A percentile compares a stretch with the other conserved stretches of the same genome.
Evolutionary conservation across 257 asterid genomes (phyloP).

Genomic region (Galeopsis tetrahit): DNA sequence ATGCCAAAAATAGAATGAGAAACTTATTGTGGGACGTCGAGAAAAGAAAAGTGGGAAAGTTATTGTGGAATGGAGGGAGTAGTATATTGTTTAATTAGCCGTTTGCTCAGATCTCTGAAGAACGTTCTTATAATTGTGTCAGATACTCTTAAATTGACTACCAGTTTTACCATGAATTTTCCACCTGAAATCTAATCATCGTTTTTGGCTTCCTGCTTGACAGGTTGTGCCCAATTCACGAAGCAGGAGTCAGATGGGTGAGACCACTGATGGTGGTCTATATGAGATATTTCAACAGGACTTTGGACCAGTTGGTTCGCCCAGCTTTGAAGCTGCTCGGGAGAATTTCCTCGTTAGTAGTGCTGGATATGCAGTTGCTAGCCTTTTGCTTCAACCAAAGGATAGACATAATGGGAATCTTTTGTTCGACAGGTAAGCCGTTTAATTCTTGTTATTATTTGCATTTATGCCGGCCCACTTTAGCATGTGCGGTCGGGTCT

Average conservation of each 20-base stretch:
- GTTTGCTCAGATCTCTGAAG: conserved; percentile 4
- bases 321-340: conserved; percentile 95
- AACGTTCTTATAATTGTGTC: conserved; percentile 21
- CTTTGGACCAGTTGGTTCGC: conserved; percentile 97
- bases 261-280: conserved; percentile 98
- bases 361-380: conserved; percentile 99
- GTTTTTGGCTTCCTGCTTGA: conserved; percentile 25
- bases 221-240: conserved; percentile 97
- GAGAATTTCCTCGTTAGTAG: conserved; percentile 96
- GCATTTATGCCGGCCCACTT: too few relatives aligned
- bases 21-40: too few relatives aligned
- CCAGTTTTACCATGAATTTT: neutral
- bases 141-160: conserved; percentile 14
- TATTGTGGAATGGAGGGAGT: too few relatives aligned
- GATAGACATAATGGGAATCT: conserved; percentile 99
- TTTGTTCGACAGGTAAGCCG: conserved; percentile 86
- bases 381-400: conserved; percentile 98
- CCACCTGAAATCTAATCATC: conserved; percentile 10
- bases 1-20: too few relatives aligned
- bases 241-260: conserved; percentile 99
- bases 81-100: neutral
- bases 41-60: too few relatives aligned
- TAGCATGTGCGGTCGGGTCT: too few relatives aligned
- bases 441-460: neutral
- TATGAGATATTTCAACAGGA: conserved; percentile 99